Base-by-base conservation (phyloP, 768 basidiomycete genomes). In the Dioszegia crocea region DNA sequence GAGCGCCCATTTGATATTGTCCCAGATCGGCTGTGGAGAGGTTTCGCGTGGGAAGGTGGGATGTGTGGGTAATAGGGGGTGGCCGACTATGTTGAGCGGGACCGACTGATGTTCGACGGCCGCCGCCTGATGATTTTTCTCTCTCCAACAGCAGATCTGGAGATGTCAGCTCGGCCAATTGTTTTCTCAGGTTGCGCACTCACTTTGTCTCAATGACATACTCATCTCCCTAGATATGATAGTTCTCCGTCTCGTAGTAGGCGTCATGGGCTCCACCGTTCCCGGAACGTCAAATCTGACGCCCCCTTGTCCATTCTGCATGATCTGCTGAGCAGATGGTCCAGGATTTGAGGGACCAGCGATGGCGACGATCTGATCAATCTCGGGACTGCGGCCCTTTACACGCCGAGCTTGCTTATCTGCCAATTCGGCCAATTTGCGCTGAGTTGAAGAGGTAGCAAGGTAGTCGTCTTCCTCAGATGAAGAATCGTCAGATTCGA, bases 141-240 rank as follows among this genome's bases (percentile, higher is more conserved):
- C 72, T 51, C 47, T 74, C 72, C 5, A 70, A 62, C 14, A 74
- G 62, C 14, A 74, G 63, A 58, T 74, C 72, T 74, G 12, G 9
- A 21, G 10, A 14, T 16, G 26, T 53, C 39, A 53, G 51, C 51
- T 40, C 9, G 23, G n/a, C 3, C 38, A 36, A 26, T 27, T 9
- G 29, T 49, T 19, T 19, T 21, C 27, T 21, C 1, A 3, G 19
- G 29, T 14, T 14, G 33, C 33, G 14, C 8, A 69, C 72, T 64
- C 47, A 74, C 72, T 74, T 27, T 59, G 39, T 11, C 72, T 45
- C 3, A 74, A 51, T 14, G 69, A 71, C 59, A 71, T 69, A 14
- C 65, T 67, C 69, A 74, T 71, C 44, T 74, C 72, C 36, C 66
- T 50, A 57, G 66, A 67, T 47, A 74, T 74, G 23, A 74, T 74